These are phyloP conservation scores for Apostasia shenzhenica DNA, from an alignment of 106 monocot species.

Conservation along the genomic window DNA sequence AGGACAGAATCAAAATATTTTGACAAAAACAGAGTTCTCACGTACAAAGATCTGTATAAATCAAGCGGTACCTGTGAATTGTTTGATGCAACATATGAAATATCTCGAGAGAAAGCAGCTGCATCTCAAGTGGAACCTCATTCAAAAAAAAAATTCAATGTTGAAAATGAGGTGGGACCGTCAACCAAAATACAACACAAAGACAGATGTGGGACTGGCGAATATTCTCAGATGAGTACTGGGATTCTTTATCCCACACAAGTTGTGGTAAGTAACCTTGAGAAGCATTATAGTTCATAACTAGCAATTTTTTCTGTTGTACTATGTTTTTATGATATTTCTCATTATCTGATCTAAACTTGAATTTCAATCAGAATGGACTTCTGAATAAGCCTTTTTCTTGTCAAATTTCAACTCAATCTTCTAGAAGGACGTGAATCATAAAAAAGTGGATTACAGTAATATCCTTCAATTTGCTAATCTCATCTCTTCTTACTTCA, in stretches of 20 bases:
- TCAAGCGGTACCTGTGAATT: slow-evolving; percentile 28
- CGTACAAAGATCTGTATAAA: slow-evolving; percentile 33
- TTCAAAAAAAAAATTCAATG: slow-evolving; percentile 28
- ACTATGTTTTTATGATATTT: not conserved
- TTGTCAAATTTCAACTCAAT: too few species aligned
- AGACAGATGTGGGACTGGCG: slow-evolving; percentile 38
- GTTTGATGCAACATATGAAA: slow-evolving; percentile 28
- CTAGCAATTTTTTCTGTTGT: not conserved
- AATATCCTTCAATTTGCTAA: too few species aligned
- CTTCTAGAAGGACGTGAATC: too few species aligned
- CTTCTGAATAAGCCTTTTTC: too few species aligned
- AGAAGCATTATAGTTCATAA: not conserved
- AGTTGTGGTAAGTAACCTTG: slow-evolving; percentile 31
- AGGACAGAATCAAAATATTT: slow-evolving; percentile 30
- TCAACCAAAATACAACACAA: slow-evolving; percentile 24
- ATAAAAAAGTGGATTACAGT: too few species aligned
- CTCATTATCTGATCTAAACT: not conserved
- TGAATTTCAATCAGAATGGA: too few species aligned
- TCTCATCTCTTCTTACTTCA: too few species aligned
- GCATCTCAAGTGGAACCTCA: slow-evolving; percentile 44
- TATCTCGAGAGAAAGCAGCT: slow-evolving; percentile 34
- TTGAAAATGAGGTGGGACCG: slow-evolving; percentile 30
- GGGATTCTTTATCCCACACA: slow-evolving; percentile 33
- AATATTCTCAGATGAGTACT: slow-evolving; percentile 38
- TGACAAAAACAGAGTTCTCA: slow-evolving; percentile 28